A percentile compares a stretch with the other conserved stretches of the same genome.
These are phyloP conservation scores for Suillus luteus DNA, from an alignment of 768 basidiomycete species.

Conservation along the genomic window DNA sequence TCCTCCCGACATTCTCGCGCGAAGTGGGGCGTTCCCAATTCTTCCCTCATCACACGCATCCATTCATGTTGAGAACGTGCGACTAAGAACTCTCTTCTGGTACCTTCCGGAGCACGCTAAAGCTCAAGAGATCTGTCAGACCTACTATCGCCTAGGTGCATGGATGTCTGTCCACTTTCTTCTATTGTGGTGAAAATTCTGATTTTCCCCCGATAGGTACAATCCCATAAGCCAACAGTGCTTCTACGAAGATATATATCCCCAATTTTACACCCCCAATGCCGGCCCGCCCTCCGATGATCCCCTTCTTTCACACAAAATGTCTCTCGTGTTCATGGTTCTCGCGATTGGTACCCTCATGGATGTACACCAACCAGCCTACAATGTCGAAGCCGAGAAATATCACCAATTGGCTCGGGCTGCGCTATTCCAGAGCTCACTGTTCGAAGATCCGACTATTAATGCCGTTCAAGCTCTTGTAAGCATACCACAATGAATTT, in stretches of 20 bases:
- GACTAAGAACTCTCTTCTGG: constrained; percentile 62
- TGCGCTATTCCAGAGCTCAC: constrained; percentile 60
- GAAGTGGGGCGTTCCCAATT: constrained; percentile 69
- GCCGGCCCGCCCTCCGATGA: constrained; percentile 49
- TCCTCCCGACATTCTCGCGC: constrained; percentile 60
- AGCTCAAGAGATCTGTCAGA: constrained; percentile 60
- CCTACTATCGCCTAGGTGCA: constrained; percentile 64
- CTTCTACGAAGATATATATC: constrained; percentile 62
- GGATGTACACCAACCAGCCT: constrained; percentile 55
- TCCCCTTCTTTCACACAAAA: constrained; percentile 55
- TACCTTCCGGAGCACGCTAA: constrained; percentile 65
- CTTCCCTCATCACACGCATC: constrained; percentile 41
- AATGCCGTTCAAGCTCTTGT: constrained; percentile 69
- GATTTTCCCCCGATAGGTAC: constrained; percentile 47
- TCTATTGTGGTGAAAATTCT: constrained; percentile 10
- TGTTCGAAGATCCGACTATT: constrained; percentile 70
- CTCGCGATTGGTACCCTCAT: constrained; percentile 67
- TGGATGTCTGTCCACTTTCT: constrained; percentile 59
- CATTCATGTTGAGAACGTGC: constrained; percentile 43
- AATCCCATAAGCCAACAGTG: constrained; percentile 62
- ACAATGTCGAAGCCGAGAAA: constrained; percentile 69
- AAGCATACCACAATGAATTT: constrained; percentile 41
- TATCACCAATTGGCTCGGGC: constrained; percentile 69
- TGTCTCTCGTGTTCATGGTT: constrained; percentile 66
- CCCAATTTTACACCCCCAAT: constrained; percentile 55